phyloP scores from a whole-genome alignment of 2,329 filamentous ascomycete species.

The Monascus ruber region DNA sequence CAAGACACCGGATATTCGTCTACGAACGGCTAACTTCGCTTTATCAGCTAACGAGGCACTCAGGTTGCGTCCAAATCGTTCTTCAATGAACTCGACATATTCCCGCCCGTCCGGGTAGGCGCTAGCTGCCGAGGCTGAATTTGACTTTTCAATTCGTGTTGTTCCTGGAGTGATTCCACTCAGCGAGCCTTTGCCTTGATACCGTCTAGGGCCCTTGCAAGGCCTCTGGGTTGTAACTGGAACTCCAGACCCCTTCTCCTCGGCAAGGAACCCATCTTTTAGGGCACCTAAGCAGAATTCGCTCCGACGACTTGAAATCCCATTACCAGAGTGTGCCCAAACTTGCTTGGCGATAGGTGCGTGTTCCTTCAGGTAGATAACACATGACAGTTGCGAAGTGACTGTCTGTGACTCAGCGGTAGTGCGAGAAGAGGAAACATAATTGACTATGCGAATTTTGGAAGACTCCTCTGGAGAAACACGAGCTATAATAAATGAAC shows the following conservation, averaged over 20 bases:
- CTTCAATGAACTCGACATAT: slow-evolving; percentile 73
- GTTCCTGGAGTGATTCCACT: slow-evolving; percentile 25
- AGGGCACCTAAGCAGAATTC: slow-evolving; percentile 77
- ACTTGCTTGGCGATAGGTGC: slow-evolving; percentile 78
- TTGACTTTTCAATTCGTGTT: slow-evolving; percentile 28
- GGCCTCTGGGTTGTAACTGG: slow-evolving; percentile 20
- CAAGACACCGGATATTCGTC: slow-evolving; percentile 79
- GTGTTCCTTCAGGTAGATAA: slow-evolving; percentile 57
- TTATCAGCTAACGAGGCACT: slow-evolving; percentile 66
- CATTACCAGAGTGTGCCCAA: slow-evolving; percentile 94
- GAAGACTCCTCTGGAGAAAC: slow-evolving; percentile 23
- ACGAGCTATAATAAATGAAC: slow-evolving; percentile 53
- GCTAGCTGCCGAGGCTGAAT: slow-evolving; percentile 11
- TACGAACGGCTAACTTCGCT: slow-evolving; percentile 73
- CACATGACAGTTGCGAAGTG: slow-evolving; percentile 52
- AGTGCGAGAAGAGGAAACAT: slow-evolving; percentile 51
- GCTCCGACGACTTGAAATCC: slow-evolving; percentile 77
- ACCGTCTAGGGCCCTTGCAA: slow-evolving; percentile 66
- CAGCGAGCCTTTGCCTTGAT: slow-evolving; percentile 53
- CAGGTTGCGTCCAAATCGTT: slow-evolving; percentile 86
- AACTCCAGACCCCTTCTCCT: slow-evolving; percentile 26
- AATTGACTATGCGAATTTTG: slow-evolving; percentile 43
- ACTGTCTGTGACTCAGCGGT: slow-evolving; percentile 46
- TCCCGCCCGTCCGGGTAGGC: slow-evolving; percentile 45
- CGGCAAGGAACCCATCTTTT: slow-evolving; percentile 54